These are phyloP conservation scores for Debaryomyces tyrocola DNA, from an alignment of 805 yeast species.

Conservation along the genomic window DNA sequence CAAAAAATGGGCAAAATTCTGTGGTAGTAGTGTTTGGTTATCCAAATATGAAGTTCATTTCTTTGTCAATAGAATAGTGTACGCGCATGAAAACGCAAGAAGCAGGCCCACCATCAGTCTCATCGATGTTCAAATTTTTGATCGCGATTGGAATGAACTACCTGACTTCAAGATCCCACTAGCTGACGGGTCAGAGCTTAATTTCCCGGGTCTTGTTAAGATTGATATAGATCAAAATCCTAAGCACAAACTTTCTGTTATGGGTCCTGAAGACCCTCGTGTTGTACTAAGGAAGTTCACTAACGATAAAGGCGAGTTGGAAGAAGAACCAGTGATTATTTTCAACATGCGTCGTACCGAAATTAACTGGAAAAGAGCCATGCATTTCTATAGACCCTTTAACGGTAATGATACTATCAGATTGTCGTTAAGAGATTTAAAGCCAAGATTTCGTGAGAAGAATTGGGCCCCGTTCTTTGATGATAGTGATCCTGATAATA, in stretches of 20 bases:
- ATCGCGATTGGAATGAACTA: constrained; percentile 21
- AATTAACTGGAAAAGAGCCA: constrained; percentile 18
- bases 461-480: constrained; percentile 12
- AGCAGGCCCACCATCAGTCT: constrained; percentile 9
- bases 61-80: constrained; percentile 7
- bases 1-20: constrained; percentile 13
- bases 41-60: constrained; percentile 7
- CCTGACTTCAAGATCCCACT: constrained; percentile 4
- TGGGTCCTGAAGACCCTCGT: constrained; percentile 20
- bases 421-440: background rate
- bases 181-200: constrained; percentile 1
- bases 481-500: constrained; percentile 3
- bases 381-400: constrained; percentile 22
- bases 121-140: constrained; percentile 20
- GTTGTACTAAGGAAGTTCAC: constrained; percentile 10
- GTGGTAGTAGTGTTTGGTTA: constrained; percentile 10
- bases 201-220: constrained; percentile 11
- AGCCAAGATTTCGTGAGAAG: constrained; percentile 9
- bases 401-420: constrained; percentile 2
- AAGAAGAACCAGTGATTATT: constrained; percentile 21
- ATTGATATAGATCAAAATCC: constrained; percentile 7
- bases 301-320: constrained; percentile 3
- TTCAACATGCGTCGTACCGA: constrained; percentile 17
- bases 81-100: constrained; percentile 2
- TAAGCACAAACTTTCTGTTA: background rate